phyloP scores from a whole-genome alignment of 192 early-diverging fungal genomes.

The Linnemannia schmuckeri region DNA sequence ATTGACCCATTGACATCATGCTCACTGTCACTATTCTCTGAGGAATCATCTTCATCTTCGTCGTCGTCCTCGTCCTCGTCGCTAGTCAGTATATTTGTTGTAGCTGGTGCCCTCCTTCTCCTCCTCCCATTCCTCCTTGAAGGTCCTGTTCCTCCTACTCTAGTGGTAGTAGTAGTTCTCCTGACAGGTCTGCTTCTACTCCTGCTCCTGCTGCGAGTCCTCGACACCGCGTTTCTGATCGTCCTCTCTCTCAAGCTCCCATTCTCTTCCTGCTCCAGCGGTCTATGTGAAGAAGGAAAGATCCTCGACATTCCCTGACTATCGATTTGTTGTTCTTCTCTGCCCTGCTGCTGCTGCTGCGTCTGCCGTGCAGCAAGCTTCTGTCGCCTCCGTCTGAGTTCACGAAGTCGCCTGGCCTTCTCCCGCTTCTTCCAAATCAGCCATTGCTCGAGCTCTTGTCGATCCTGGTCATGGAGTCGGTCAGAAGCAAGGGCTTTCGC shows the following conservation, averaged over 20 bases:
- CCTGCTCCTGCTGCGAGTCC: slow-evolving; percentile 3
- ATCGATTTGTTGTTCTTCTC: not conserved
- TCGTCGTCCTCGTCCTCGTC: not conserved
- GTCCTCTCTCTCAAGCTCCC: not conserved
- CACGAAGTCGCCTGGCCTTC: not conserved
- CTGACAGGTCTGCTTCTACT: not conserved
- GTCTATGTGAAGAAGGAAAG: not conserved
- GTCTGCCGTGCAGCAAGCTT: not conserved
- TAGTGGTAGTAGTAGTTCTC: not conserved
- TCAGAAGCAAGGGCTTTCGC: not conserved
- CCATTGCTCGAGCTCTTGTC: slow-evolving; percentile 32
- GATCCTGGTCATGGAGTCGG: slow-evolving; percentile 25
- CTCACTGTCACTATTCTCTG: slow-evolving; percentile 11
- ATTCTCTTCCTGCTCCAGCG: not conserved
- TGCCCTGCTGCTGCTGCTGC: not conserved
- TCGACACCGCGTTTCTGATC: not conserved
- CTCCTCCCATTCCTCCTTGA: not conserved
- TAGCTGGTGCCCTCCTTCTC: not conserved
- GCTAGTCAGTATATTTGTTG: not conserved
- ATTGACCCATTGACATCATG: not conserved
- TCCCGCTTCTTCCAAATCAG: slow-evolving; percentile 24
- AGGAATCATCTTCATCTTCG: not conserved
- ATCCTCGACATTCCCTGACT: not conserved
- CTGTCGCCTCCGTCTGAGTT: slow-evolving; percentile 2
- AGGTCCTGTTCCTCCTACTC: not conserved